A percentile compares a stretch with the other conserved stretches of the same genome.
Conservation (phyloP, 306 rosid species). For the Gynostemma pentaphyllum region DNA sequence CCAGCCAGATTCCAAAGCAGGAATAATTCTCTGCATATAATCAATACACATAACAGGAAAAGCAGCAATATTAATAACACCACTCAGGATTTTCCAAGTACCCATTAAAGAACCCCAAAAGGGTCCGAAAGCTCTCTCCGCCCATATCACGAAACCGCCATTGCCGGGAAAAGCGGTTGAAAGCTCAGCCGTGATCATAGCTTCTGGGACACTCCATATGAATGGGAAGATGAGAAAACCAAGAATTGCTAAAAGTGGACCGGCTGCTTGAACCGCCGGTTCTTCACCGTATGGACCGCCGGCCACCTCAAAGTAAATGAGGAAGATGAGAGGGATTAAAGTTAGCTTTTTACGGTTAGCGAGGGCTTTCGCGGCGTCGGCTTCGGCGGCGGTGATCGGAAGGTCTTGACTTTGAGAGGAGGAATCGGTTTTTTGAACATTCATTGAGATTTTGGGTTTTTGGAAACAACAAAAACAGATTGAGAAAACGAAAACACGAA, state of each 20-base stretch:
- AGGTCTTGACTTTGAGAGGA: too few species aligned
- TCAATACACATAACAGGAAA: constrained; percentile 4
- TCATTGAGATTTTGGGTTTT: too few species aligned
- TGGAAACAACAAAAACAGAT: too few species aligned
- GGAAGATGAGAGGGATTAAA: constrained; percentile 7
- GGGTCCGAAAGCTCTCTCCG: constrained; percentile 1
- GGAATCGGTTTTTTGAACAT: too few species aligned
- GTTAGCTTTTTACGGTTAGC: background rate
- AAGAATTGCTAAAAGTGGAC: constrained; percentile 1
- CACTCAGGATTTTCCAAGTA: constrained; percentile 8
- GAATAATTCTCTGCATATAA: background rate
- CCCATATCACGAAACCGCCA: constrained; percentile 7
- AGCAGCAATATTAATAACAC: constrained; percentile 5
- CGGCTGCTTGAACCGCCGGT: background rate
- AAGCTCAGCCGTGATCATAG: constrained; percentile 7
- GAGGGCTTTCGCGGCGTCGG: background rate
- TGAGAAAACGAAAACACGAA: too few species aligned
- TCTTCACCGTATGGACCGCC: constrained; percentile 8
- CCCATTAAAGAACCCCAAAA: constrained; percentile 4
- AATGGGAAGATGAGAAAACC: constrained; percentile 5
- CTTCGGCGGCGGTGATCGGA: background rate
- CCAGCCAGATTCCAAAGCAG: constrained; percentile 1
- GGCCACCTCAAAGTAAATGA: constrained; percentile 7
- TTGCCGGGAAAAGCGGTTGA: constrained; percentile 6
- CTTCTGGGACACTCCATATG: constrained; percentile 10